Conservation (phyloP, 1,284 basidiomycete genomes). For the Salmacisia buchloeana region DNA sequence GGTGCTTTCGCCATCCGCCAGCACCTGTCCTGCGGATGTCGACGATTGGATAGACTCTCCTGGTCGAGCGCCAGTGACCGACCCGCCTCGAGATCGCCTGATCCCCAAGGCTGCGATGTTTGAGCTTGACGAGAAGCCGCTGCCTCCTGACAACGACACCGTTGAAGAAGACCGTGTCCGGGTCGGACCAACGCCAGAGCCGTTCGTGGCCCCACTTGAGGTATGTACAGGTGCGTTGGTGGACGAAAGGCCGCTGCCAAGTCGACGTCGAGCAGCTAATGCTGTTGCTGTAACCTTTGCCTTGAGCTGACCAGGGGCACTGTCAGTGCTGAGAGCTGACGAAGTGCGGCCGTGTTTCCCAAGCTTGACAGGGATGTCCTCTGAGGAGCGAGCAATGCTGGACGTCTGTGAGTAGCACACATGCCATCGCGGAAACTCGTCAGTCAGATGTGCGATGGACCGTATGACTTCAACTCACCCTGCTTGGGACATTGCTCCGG, state of each 20-base stretch:
- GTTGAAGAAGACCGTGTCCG: background rate
- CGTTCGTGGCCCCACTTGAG: background rate
- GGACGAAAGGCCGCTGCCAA: background rate
- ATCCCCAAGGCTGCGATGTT: background rate
- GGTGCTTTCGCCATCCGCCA: background rate
- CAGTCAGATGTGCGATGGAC: background rate
- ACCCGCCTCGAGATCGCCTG: background rate
- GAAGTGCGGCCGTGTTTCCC: background rate
- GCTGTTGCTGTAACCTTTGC: background rate
- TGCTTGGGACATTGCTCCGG: constrained; percentile 2
- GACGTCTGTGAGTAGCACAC: background rate
- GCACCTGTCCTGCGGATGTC: background rate
- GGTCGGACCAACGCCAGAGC: background rate
- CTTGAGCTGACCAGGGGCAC: background rate
- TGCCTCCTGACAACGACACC: background rate
- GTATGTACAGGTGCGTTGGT: background rate
- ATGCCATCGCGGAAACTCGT: background rate
- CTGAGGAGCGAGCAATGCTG: background rate
- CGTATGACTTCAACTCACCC: background rate
- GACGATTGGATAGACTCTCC: too few relatives aligned
- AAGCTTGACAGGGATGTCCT: background rate
- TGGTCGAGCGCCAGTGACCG: background rate
- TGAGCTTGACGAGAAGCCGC: background rate
- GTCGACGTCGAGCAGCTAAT: background rate
- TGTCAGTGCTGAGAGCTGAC: background rate